phyloP scores from a whole-genome alignment of 352 stramenopile species.

The Phytophthora pinifolia region DNA sequence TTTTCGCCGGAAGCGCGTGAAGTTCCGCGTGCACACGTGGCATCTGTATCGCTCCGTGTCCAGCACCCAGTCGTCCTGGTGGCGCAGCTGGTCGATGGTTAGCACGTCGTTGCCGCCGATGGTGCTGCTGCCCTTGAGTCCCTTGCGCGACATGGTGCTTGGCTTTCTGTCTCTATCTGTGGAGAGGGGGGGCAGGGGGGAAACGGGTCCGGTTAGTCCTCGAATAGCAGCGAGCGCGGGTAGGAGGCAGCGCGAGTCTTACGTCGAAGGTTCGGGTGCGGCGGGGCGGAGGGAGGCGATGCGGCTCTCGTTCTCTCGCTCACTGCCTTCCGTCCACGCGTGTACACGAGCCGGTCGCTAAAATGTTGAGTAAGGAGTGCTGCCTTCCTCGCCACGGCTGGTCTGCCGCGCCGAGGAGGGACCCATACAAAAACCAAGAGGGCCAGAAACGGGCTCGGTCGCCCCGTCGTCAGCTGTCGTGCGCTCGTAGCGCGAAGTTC shows the following conservation, averaged over 20 bases:
- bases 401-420: slow-evolving; percentile 16
- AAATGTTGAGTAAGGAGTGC: slow-evolving; percentile 31
- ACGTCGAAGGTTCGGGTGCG: background rate
- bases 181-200: no score
- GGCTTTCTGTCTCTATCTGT: slow-evolving; percentile 18
- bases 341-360: slow-evolving; percentile 29
- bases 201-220: no score
- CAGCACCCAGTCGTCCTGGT: slow-evolving; percentile 89
- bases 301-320: slow-evolving; percentile 20
- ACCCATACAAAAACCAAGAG: slow-evolving; percentile 33
- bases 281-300: background rate
- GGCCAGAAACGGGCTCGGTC: slow-evolving; percentile 11
- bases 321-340: slow-evolving; percentile 31
- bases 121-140: slow-evolving; percentile 63
- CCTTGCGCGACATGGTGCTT: slow-evolving; percentile 64
- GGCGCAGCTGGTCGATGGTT: slow-evolving; percentile 85
- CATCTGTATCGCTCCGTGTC: slow-evolving; percentile 88
- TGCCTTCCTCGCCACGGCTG: slow-evolving; percentile 24
- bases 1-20: slow-evolving; percentile 87
- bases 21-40: slow-evolving; percentile 89
- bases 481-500: slow-evolving; percentile 7
- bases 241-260: no score
- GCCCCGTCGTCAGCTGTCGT: slow-evolving; percentile 28
- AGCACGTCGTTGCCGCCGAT: slow-evolving; percentile 86
- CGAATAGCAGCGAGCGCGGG: no score